A percentile compares a stretch with the other conserved stretches of the same genome.
These are phyloP conservation scores for Posidonia oceanica DNA, from an alignment of 116 monocot species.

Conservation along the genomic window DNA sequence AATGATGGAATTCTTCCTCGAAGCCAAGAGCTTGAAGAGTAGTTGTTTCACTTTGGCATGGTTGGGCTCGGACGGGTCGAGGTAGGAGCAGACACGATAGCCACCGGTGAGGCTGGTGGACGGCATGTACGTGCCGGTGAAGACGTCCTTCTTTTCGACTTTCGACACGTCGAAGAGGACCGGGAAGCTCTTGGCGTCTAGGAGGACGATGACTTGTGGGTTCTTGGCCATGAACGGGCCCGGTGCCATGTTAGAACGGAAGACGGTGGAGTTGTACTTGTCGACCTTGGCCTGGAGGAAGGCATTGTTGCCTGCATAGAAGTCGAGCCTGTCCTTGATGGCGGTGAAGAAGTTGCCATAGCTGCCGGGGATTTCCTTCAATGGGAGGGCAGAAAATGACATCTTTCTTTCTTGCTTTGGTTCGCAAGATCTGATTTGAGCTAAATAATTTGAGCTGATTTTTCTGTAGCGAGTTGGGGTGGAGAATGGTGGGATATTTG, in stretches of 20 bases:
- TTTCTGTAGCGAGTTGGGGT: too few relatives aligned
- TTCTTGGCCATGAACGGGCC: constrained; percentile 40
- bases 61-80: constrained; percentile 56
- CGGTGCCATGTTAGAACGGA: constrained; percentile 43
- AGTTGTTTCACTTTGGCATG: constrained; percentile 47
- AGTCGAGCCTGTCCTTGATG: constrained; percentile 30
- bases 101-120: constrained; percentile 49
- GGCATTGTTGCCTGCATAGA: constrained; percentile 29
- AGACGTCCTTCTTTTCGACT: constrained; percentile 62
- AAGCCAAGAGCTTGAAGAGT: constrained; percentile 40
- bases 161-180: constrained; percentile 52
- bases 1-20: constrained; percentile 22
- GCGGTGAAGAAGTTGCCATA: constrained; percentile 53
- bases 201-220: constrained; percentile 24
- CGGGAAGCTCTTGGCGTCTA: constrained; percentile 54
- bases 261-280: constrained; percentile 31
- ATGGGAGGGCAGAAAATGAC: constrained; percentile 15
- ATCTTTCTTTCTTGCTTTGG: neutral
- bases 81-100: constrained; percentile 47
- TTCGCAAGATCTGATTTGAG: too few relatives aligned
- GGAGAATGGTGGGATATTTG: too few relatives aligned
- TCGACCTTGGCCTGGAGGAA: constrained; percentile 41
- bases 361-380: constrained; percentile 50
- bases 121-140: constrained; percentile 69
- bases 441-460: too few relatives aligned